Base-by-base conservation (phyloP, 495 filamentous ascomycete species). In the Hyaloscypha variabilis region DNA sequence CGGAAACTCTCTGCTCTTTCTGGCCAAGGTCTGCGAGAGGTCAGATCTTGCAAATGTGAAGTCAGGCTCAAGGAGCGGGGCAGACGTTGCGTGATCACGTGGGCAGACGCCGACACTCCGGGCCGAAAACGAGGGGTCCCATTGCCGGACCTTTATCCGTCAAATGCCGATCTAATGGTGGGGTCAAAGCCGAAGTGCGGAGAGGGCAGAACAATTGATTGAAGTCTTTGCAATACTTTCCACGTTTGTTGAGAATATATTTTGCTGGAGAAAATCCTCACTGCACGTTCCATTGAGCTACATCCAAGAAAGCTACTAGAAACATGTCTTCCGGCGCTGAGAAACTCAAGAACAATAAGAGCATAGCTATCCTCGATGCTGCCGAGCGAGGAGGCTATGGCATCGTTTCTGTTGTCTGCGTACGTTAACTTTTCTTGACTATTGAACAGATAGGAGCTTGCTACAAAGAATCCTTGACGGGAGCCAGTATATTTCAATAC, bases 331-430 rank as follows among this genome's bases (percentile, higher is more conserved):
- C 67, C 24, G 53, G 34, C 28, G 63, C 63, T 8, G 63, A 69
- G 25, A 69, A 66, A 24, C 60, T 69, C 52, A 66, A 66, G 24
- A 60, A 39, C 29, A 69, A 69, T 25, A 69, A 69, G 39, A 69
- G 63, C 34, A 69, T 69, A 1, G 67, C 67, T 8, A 66, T 69
- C 49, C 67, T 69, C 21, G 67, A 69, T 21, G 59, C 63, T 26
- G 67, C 63, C 13, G 67, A 66, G 26, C 56, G 60, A 55, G 63
- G 67, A 26, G 53, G 54, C 19, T 69, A 69, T 63, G 67, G 67
- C 5, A 60, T 69, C 25, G 67, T 69, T 30, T 69, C 67, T 23
- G 67, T 69, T n/a, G 63, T 66, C 31, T 69, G 67, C 39, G 67
- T 66, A 58, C 26, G 67, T 64, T 10, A 8, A 34, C 13, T 34